Base-by-base conservation (phyloP, 768 basidiomycete species). In the Termitomyces sp. region DNA sequence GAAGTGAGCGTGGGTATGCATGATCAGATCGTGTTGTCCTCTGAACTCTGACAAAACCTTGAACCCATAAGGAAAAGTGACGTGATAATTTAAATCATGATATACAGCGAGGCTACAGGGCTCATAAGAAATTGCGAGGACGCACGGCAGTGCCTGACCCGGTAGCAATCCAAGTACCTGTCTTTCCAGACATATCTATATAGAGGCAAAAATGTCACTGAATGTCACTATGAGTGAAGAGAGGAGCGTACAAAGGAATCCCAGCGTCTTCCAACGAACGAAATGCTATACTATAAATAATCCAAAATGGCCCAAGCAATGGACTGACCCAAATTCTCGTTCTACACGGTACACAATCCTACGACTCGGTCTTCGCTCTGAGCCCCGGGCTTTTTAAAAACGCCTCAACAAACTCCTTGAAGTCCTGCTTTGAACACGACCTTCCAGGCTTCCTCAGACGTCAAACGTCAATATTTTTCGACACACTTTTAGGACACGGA, bases 351-450 rank as follows among this genome's bases (percentile, higher is more conserved):
- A 31, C 2, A 10, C 20, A 0, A 55, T 43, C 31, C 54, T 56
- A 32, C 11, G 54, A 56, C 10, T 32, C 42, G 11, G 42, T 31
- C 45, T 57, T 57, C 15, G 17, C 43, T 53, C 71, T 69, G 48
- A 73, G 67, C 58, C 67, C 76, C 63, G 72, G 73, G 67, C 70
- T 76, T 73, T 76, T 72, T 57, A 80, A 67, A 55, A 86, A 70
- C 20, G 75, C 69, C 62, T 80, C 74, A 17, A 81, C 77, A 65
- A 87, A 86, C 8, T 79, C 77, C 53, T 76, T 76, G 71, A 87
- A 87, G 49, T 85, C 84, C 60, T 79, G 73, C 64, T 80, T 84
- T 43, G 77, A 76, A 66, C 81, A 80, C 14, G 76, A 72, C 59
- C 84, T 75, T 49, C 79, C 78, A 52, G 81, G 79, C 81, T 61